A percentile compares a stretch with the other conserved stretches of the same genome.
Conservation (phyloP, 2,329 filamentous ascomycete genomes). For the Drechslerella coelobrocha region DNA sequence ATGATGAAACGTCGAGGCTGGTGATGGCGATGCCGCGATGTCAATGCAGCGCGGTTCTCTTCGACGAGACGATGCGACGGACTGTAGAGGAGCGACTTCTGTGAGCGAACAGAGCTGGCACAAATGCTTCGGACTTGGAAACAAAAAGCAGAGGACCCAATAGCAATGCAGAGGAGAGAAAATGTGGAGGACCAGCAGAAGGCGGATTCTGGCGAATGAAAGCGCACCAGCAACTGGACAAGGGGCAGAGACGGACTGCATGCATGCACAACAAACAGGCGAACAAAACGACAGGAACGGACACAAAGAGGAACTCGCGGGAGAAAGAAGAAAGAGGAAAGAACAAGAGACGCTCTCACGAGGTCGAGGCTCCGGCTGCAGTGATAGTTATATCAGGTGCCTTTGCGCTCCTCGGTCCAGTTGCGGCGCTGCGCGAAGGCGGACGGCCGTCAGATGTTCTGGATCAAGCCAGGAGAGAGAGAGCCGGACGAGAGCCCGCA, state of each 20-base stretch:
- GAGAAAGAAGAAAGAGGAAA: not conserved
- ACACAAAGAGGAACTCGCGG: slow-evolving; percentile 14
- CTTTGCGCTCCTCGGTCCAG: not conserved
- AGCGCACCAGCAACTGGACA: slow-evolving; percentile 16
- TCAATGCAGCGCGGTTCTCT: slow-evolving; percentile 46
- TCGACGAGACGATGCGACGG: slow-evolving; percentile 47
- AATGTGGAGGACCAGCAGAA: slow-evolving; percentile 39
- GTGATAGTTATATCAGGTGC: not conserved
- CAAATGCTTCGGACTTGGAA: slow-evolving; percentile 13
- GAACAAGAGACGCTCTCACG: not conserved
- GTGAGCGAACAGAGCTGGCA: slow-evolving; percentile 33
- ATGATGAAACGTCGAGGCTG: slow-evolving; percentile 22
- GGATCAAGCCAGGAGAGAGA: slow-evolving; percentile 19
- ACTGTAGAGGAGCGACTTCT: slow-evolving; percentile 19
- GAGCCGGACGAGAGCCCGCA: slow-evolving; percentile 1
- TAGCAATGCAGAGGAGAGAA: slow-evolving; percentile 46
- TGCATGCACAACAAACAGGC: slow-evolving; percentile 10
- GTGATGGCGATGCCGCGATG: slow-evolving; percentile 36
- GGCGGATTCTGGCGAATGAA: slow-evolving; percentile 41
- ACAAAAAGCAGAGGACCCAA: slow-evolving; percentile 29
- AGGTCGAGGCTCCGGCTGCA: slow-evolving; percentile 4
- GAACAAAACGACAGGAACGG: slow-evolving; percentile 11
- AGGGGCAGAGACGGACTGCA: slow-evolving; percentile 13
- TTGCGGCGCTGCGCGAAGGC: slow-evolving; percentile 25
- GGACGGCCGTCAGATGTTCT: slow-evolving; percentile 26